phyloP scores from a whole-genome alignment of 345 rosid species.

The Erysimum cheiranthoides region DNA sequence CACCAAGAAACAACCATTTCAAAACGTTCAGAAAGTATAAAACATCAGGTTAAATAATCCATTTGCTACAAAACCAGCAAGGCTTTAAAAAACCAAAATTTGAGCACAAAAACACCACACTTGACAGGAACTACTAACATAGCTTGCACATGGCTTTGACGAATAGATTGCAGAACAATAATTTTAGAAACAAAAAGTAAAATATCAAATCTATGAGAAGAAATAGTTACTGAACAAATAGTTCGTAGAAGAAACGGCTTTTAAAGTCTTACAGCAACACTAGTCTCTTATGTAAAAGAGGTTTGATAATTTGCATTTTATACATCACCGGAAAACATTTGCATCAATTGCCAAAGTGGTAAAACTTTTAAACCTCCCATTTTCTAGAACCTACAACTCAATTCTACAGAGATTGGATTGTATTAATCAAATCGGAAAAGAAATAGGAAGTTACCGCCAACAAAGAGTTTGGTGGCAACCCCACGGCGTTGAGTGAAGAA shows the following conservation, averaged over 20 bases:
- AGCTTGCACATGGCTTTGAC: not conserved
- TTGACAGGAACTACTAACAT: not conserved
- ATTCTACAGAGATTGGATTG: not conserved
- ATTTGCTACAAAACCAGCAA: not conserved
- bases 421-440: not conserved
- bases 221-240: not conserved
- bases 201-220: not conserved
- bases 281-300: not conserved
- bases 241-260: not conserved
- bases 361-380: not conserved
- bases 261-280: not conserved
- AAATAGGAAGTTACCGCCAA: conserved; percentile 59
- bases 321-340: not conserved
- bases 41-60: not conserved
- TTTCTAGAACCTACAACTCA: conserved; percentile 14
- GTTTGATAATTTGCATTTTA: not conserved
- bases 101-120: not conserved
- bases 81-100: not conserved
- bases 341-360: not conserved
- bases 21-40: not conserved
- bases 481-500: conserved; percentile 56
- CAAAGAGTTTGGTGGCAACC: conserved; percentile 77
- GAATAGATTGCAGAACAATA: not conserved
- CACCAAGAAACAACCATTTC: not conserved
- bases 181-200: too few species aligned